phyloP scores from a whole-genome alignment of 495 filamentous ascomycete genomes.

The Podospora appendiculata region DNA sequence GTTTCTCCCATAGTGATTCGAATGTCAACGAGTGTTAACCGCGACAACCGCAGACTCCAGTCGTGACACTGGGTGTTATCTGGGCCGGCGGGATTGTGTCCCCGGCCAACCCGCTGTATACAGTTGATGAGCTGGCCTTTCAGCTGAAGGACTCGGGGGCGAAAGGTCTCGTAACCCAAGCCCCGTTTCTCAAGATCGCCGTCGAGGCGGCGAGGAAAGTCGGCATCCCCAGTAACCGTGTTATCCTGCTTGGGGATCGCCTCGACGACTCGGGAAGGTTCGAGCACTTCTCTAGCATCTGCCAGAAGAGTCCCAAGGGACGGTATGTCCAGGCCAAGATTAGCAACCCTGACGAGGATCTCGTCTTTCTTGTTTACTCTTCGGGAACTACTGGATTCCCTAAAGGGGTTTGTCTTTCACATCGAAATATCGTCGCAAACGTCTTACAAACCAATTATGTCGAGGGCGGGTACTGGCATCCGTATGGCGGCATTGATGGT shows the following conservation, averaged over 20 bases:
- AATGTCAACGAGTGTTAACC: too few relatives aligned
- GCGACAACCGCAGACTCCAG: slow-evolving; percentile 44
- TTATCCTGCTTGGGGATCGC: slow-evolving; percentile 74
- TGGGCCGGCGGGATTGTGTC: slow-evolving; percentile 80
- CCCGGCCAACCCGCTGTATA: slow-evolving; percentile 85
- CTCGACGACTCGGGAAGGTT: slow-evolving; percentile 48
- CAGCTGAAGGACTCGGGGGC: slow-evolving; percentile 78
- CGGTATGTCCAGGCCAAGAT: slow-evolving; percentile 42
- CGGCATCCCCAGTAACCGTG: slow-evolving; percentile 56
- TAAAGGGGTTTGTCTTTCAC: neutral
- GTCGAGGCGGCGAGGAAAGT: slow-evolving; percentile 57
- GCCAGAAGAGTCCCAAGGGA: slow-evolving; percentile 46
- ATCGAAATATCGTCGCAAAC: neutral
- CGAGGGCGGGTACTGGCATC: neutral
- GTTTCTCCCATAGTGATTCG: too few relatives aligned
- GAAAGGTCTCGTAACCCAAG: slow-evolving; percentile 66
- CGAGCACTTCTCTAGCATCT: slow-evolving; percentile 72
- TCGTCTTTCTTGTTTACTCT: neutral
- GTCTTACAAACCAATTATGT: neutral
- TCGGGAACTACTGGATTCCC: neutral
- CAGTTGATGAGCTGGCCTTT: slow-evolving; percentile 75
- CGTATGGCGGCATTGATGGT: slow-evolving; percentile 18
- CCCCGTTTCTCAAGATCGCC: slow-evolving; percentile 52
- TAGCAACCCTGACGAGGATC: neutral
- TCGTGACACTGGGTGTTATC: slow-evolving; percentile 66